Evolutionary conservation across 345 rosid genomes (phyloP).

Genomic region (Aquilaria sinensis): DNA sequence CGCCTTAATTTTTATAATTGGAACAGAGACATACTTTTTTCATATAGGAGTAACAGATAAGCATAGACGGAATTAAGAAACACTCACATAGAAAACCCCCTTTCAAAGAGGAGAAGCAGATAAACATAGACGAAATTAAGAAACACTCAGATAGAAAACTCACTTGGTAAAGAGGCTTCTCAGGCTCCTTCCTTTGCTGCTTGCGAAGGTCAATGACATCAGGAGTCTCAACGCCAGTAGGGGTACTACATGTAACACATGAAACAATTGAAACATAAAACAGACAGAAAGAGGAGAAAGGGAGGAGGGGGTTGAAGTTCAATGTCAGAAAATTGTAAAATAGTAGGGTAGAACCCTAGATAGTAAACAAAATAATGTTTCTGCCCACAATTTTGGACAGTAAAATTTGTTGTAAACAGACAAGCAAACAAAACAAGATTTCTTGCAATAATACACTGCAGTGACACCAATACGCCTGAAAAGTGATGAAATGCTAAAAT

Average conservation of each 20-base stretch:
- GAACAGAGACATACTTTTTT: no score
- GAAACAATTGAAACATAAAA: no score
- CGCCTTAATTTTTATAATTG: no score
- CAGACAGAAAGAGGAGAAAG: no score
- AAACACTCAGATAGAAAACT: constrained; percentile 9
- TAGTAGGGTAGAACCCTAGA: no score
- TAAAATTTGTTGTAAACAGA: no score
- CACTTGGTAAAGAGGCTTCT: constrained; percentile 78
- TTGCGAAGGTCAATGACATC: constrained; percentile 94
- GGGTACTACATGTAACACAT: constrained; percentile 47
- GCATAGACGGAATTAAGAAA: background rate
- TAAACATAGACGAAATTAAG: background rate
- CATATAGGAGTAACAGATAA: no score
- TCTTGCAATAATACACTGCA: background rate
- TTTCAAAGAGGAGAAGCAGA: constrained; percentile 1
- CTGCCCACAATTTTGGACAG: no score
- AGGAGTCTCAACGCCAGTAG: constrained; percentile 95
- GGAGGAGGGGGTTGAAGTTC: no score
- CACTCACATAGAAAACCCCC: constrained; percentile 25
- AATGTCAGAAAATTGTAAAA: no score
- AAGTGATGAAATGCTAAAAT: background rate
- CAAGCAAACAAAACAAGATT: no score
- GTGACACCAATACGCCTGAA: background rate
- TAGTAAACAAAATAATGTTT: no score
- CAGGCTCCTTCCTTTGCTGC: constrained; percentile 93